Evolutionary conservation across 768 basidiomycete genomes (phyloP), one percentile per base, ranked within the genome.

Genomic region (Tylopilus plumbeoviolaceoides): DNA sequence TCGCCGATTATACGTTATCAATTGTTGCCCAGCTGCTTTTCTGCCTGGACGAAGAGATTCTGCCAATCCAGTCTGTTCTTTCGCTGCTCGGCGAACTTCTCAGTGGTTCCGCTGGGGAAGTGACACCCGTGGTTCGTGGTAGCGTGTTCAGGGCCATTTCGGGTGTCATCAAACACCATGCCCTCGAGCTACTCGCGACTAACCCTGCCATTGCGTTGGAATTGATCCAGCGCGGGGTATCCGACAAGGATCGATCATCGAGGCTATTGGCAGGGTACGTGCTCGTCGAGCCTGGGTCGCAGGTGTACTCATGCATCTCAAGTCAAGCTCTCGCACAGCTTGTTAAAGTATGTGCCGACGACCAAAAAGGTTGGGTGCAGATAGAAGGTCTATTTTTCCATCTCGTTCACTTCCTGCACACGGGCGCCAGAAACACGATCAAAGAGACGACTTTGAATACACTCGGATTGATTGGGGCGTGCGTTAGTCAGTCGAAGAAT

Each of bases 231-330:
- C n/a, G n/a, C n/a, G n/a, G n/a, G n/a, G n/a, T n/a, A n/a, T n/a
- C n/a, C n/a, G n/a, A n/a, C n/a, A n/a, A n/a, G n/a, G n/a, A n/a
- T n/a, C n/a, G n/a, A n/a, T 81, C 74, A 40, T 79, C 84, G 20
- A 78, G 89, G 35, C 63, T 91, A 15, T 72, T 75, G 56, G 85
- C 89, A 47, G 89, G 89, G 89, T 90, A 67, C 59, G 80, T 66
- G 36, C 1, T 48, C 18, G 4, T 33, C 25, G 18, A 20, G 5
- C 17, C 4, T 3, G 9, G 23, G 5, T n/a, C 17, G 23, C 23
- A 5, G 33, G 21, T 39, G 21, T 51, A 35, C 49, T 69, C 42
- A 66, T 42, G 28, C 40, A n/a, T 54, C 35, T 47, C 33, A n/a
- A 70, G 68, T 23, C 76, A 76, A 58, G 75, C 78, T 5, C 61